phyloP scores from a whole-genome alignment of 805 yeast species.

The Yamadazyma akitaensis region DNA sequence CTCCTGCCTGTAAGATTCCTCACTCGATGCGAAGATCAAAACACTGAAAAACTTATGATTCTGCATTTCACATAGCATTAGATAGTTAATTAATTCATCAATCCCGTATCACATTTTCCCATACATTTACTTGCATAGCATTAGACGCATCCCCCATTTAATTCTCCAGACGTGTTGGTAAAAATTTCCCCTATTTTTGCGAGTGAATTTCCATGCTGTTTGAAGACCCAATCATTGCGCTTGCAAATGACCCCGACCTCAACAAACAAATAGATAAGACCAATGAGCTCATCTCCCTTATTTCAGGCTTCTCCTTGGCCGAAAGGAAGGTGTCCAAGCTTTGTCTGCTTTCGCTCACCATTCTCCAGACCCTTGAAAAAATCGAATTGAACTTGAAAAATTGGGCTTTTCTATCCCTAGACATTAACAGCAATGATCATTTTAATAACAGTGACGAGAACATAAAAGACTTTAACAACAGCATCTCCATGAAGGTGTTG shows the following conservation, averaged over 20 bases:
- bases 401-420: slow-evolving; percentile 56
- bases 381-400: slow-evolving; percentile 44
- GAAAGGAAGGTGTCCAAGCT: slow-evolving; percentile 45
- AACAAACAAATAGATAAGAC: slow-evolving; percentile 42
- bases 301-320: slow-evolving; percentile 41
- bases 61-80: neutral
- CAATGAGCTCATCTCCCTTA: slow-evolving; percentile 35
- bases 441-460: slow-evolving; percentile 21
- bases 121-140: neutral
- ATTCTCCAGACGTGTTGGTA: neutral
- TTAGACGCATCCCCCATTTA: neutral
- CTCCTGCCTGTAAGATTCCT: neutral
- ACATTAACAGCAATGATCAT: slow-evolving; percentile 43
- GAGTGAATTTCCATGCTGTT: slow-evolving; percentile 18
- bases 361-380: slow-evolving; percentile 49
- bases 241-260: slow-evolving; percentile 49
- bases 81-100: neutral
- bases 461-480: slow-evolving; percentile 43
- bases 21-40: slow-evolving; percentile 43
- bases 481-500: slow-evolving; percentile 53
- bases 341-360: slow-evolving; percentile 46
- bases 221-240: slow-evolving; percentile 45
- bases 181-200: neutral
- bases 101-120: no score
- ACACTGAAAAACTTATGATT: slow-evolving; percentile 22